Percentiles rank a stretch among this genome's conserved stretches.
Evolutionary conservation across 2,329 filamentous ascomycete genomes (phyloP).

Genomic region (Aureobasidium sp.): DNA sequence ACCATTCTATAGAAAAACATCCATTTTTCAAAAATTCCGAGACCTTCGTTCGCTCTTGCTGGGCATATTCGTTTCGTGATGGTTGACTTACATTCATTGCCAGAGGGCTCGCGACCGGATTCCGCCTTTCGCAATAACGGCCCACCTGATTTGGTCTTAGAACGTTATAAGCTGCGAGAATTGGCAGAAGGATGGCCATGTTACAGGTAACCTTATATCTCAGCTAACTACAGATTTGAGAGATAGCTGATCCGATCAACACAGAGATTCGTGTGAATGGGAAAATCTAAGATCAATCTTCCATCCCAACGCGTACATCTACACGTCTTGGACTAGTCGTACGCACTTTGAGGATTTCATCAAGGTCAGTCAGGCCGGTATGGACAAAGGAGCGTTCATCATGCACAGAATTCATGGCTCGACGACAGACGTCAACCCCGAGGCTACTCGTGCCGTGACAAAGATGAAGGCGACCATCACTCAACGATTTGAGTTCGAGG

Average conservation of each 20-base stretch:
- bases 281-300: constrained; percentile 47
- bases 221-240: no score
- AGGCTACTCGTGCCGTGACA: constrained; percentile 37
- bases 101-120: constrained; percentile 14
- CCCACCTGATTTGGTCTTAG: constrained; percentile 37
- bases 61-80: no score
- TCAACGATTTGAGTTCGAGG: constrained; percentile 40
- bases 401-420: constrained; percentile 40
- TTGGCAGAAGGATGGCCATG: constrained; percentile 46
- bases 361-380: constrained; percentile 33
- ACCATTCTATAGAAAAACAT: no score
- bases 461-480: constrained; percentile 49
- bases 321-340: constrained; percentile 46
- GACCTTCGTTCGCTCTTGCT: no score
- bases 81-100: constrained; percentile 17
- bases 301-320: constrained; percentile 42
- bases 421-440: constrained; percentile 37
- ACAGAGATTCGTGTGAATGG: constrained; percentile 45
- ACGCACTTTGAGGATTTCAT: constrained; percentile 38
- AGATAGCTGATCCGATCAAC: no score
- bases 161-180: constrained; percentile 43
- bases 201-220: constrained; percentile 36
- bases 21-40: no score
- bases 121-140: constrained; percentile 43
- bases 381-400: constrained; percentile 39